Base-by-base conservation (phyloP, 108 stramenopile genomes). In the Nannochloropsis gaditana region DNA sequence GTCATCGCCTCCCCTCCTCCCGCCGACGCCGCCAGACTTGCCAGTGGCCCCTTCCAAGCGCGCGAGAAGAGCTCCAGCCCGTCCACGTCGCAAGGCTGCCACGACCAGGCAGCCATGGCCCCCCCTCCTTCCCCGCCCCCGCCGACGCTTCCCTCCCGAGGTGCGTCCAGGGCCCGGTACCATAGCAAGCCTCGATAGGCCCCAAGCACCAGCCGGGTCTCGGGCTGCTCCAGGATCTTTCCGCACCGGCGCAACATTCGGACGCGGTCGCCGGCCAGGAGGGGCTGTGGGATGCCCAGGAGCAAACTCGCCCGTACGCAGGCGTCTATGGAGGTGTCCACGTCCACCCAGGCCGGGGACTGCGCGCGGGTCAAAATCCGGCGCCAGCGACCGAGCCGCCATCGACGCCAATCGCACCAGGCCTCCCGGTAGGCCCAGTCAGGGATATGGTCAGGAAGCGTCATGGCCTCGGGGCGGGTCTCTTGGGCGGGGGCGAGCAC, bases 141-240 rank as follows among this genome's bases (percentile, higher is more conserved):
- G 80, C 79, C 84, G 11, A 80, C 84, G 43, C 85, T 79, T 5
- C 84, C 80, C 9, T 45, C 43, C 83, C 44, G 21, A 3, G 44
- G 31, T 44, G 44, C 21, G 21, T 45, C 83, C 83, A 94, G 92
- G 83, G 95, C 92, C 17, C 90, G 86, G 86, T 96, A 97, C 84
- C 91, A 97, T 9, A 97, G 88, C 45, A 91, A 89, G 8, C 94
- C 93, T 84, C 94, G 92, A 83, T 91, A 94, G 9, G 92, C 87
- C 41, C 97, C 97, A 41, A 97, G 92, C 79, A 97, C 90, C 47
- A 94, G 86, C 31, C 95, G 96, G 86, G 95, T 95, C 90, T 97
- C 97, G 42, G 93, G 91, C 6, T 95, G 86, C 79, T 96, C 97
- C 44, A 97, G 90, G 82, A 93, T 87, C 79, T 95, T 87, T 17